phyloP scores from a whole-genome alignment of 306 rosid genomes.

The Quercus variabilis region DNA sequence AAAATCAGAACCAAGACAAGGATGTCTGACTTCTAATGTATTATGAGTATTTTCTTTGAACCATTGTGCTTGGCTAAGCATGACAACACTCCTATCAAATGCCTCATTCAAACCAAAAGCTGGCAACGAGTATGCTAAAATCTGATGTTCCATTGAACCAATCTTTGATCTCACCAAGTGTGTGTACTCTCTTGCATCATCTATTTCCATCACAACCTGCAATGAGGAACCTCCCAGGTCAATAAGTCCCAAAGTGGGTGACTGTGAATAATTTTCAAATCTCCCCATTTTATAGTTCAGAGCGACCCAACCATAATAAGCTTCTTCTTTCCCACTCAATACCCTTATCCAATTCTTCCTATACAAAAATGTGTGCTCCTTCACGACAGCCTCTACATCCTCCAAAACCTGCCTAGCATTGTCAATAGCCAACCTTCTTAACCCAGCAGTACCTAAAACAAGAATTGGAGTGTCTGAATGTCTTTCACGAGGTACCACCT shows the following conservation, averaged over 20 bases:
- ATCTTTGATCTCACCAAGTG: slow-evolving; percentile 46
- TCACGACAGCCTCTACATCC: slow-evolving; percentile 54
- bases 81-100: slow-evolving; percentile 60
- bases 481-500: slow-evolving; percentile 42
- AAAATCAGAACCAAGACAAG: slow-evolving; percentile 52
- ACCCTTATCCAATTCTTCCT: slow-evolving; percentile 68
- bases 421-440: slow-evolving; percentile 46
- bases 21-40: slow-evolving; percentile 50
- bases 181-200: slow-evolving; percentile 30
- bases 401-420: slow-evolving; percentile 45
- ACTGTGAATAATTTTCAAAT: slow-evolving; percentile 28
- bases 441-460: slow-evolving; percentile 78
- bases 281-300: slow-evolving; percentile 69
- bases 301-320: slow-evolving; percentile 91
- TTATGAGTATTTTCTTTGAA: slow-evolving; percentile 18
- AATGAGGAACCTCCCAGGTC: slow-evolving; percentile 91
- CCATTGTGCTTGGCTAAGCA: slow-evolving; percentile 40
- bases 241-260: slow-evolving; percentile 65
- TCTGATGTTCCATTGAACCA: slow-evolving; percentile 40
- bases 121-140: slow-evolving; percentile 55
- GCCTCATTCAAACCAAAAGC: slow-evolving; percentile 85
- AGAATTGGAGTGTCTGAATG: slow-evolving; percentile 55
- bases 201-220: slow-evolving; percentile 66
- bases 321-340: slow-evolving; percentile 85
- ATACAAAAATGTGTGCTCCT: slow-evolving; percentile 41